These are phyloP conservation scores for Suhomyces guaymorum DNA, from an alignment of 1,139 yeast species.

Conservation along the genomic window DNA sequence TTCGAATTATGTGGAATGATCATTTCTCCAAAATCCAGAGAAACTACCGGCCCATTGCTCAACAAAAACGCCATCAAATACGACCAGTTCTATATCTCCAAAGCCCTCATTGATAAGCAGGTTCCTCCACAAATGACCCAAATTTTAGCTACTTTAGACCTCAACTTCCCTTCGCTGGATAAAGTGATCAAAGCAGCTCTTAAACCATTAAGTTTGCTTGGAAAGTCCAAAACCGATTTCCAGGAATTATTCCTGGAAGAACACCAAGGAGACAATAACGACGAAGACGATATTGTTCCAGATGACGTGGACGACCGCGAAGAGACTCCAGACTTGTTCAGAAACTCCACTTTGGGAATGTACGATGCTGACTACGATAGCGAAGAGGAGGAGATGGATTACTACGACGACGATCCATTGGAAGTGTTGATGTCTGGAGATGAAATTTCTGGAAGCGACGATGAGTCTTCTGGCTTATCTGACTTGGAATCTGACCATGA, in stretches of 20 bases:
- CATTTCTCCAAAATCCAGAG: conserved; percentile 44
- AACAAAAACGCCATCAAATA: conserved; percentile 51
- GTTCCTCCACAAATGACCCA: conserved; percentile 59
- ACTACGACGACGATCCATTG: conserved; percentile 33
- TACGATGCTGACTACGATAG: conserved; percentile 81
- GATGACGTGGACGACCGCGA: conserved; percentile 66
- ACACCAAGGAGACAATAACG: conserved; percentile 41
- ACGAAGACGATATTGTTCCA: conserved; percentile 56
- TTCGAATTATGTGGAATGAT: conserved; percentile 52
- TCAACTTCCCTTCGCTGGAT: conserved; percentile 68
- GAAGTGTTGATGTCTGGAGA: conserved; percentile 41
- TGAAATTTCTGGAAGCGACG: conserved; percentile 26
- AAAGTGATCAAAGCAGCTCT: conserved; percentile 58
- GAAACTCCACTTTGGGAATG: conserved; percentile 91
- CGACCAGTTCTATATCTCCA: conserved; percentile 63
- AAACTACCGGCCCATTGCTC: conserved; percentile 43
- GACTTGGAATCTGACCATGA: conserved; percentile 28
- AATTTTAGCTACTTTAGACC: conserved; percentile 63
- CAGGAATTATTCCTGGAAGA: conserved; percentile 58
- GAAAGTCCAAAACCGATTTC: conserved; percentile 59
- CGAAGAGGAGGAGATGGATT: conserved; percentile 42
- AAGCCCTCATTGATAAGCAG: conserved; percentile 65
- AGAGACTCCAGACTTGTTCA: conserved; percentile 79
- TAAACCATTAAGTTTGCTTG: conserved; percentile 62
- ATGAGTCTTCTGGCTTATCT: conserved; percentile 28